Conservation (phyloP, 768 basidiomycete species). For the Termitomyces sp. region DNA sequence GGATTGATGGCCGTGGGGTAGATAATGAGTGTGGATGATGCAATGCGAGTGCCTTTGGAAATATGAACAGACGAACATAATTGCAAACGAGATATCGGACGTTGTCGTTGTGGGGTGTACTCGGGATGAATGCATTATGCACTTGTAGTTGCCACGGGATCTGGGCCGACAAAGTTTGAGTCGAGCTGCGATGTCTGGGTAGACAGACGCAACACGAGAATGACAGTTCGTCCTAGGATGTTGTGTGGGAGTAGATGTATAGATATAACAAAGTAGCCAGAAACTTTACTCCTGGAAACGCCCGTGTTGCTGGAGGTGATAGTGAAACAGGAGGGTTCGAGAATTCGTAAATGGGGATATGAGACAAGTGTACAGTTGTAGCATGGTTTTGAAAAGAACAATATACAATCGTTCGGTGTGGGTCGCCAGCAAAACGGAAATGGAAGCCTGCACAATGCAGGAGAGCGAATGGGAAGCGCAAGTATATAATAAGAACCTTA, state of each 20-base stretch:
- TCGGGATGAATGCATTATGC: conserved; percentile 2
- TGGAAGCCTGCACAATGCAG: conserved; percentile 2
- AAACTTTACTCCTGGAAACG: conserved; percentile 1
- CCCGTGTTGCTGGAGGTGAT: conserved; percentile 6
- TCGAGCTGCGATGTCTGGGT: neutral
- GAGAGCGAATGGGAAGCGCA: neutral
- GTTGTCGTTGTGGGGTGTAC: neutral
- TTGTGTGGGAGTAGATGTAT: conserved; percentile 1
- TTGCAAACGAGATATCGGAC: neutral
- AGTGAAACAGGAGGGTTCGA: conserved; percentile 3
- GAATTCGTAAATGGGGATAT: conserved; percentile 3
- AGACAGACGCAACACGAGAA: neutral
- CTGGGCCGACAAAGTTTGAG: neutral
- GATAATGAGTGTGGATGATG: conserved; percentile 7
- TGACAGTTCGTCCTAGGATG: neutral
- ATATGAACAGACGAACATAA: conserved; percentile 7
- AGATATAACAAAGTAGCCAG: neutral
- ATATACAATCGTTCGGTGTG: conserved; percentile 3
- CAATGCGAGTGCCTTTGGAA: conserved; percentile 5
- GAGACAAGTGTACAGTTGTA: conserved; percentile 12
- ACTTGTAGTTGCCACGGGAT: conserved; percentile 1
- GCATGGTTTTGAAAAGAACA: conserved; percentile 7
- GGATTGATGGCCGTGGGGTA: conserved; percentile 3
- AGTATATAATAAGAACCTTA: conserved; percentile 28
- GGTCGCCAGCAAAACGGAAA: conserved; percentile 1